Percentiles rank a stretch among this genome's conserved stretches.
These are phyloP conservation scores for Alternaria dauci DNA, from an alignment of 2,329 filamentous ascomycete genomes.

Conservation along the genomic window DNA sequence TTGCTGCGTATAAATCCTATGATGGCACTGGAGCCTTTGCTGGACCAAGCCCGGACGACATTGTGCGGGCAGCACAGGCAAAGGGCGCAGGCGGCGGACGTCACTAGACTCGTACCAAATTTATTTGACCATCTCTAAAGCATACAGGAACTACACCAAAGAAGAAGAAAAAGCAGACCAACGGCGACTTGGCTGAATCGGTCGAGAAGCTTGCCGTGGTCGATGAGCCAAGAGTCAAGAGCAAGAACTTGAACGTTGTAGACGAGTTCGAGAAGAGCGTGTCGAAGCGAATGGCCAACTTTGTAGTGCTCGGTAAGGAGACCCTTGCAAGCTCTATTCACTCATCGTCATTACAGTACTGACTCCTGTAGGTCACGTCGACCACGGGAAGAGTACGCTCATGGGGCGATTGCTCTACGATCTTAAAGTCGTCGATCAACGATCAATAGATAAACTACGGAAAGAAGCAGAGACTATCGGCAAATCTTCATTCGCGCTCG, in stretches of 20 bases:
- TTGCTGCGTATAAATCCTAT: slow-evolving; percentile 44
- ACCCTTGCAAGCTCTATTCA: not conserved
- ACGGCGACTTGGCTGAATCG: slow-evolving; percentile 54
- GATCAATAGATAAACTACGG: slow-evolving; percentile 86
- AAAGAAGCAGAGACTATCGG: slow-evolving; percentile 91
- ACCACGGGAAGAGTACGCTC: slow-evolving; percentile 95
- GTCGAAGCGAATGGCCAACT: slow-evolving; percentile 83
- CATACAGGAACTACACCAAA: slow-evolving; percentile 39
- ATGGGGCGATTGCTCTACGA: slow-evolving; percentile 96
- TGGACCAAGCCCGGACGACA: slow-evolving; percentile 89
- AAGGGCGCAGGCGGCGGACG: slow-evolving; percentile 54
- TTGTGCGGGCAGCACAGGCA: slow-evolving; percentile 81
- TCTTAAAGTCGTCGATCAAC: slow-evolving; percentile 84
- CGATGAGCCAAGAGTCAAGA: slow-evolving; percentile 64
- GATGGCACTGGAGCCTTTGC: slow-evolving; percentile 71
- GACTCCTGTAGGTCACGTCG: slow-evolving; percentile 75
- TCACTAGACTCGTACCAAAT: slow-evolving; percentile 31
- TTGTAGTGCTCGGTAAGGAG: slow-evolving; percentile 84
- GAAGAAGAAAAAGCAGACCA: slow-evolving; percentile 31
- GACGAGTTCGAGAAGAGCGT: slow-evolving; percentile 79
- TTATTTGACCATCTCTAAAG: slow-evolving; percentile 30
- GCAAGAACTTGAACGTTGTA: slow-evolving; percentile 85
- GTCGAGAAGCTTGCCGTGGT: slow-evolving; percentile 58
- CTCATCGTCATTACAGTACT: not conserved
- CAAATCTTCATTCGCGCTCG: slow-evolving; percentile 93